Percentiles rank a stretch among this genome's conserved stretches.
phyloP scores from a whole-genome alignment of 192 early-diverging fungal genomes.

The Backusella australiensis region DNA sequence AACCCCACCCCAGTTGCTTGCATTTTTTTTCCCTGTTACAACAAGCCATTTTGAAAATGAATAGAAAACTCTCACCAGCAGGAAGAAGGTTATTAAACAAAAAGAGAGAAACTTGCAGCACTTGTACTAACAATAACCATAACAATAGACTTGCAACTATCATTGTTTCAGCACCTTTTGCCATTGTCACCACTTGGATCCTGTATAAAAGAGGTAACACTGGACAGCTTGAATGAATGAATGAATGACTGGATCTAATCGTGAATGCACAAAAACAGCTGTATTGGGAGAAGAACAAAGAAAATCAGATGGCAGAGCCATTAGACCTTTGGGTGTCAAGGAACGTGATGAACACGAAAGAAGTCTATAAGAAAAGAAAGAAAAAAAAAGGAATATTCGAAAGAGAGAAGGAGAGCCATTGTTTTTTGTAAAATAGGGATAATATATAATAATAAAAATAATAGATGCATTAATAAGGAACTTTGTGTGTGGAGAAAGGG shows the following conservation, averaged over 20 bases:
- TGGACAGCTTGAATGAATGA: too few relatives aligned
- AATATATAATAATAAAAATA: not conserved
- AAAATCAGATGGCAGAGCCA: conserved; percentile 22
- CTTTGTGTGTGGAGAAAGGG: too few relatives aligned
- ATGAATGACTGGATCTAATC: too few relatives aligned
- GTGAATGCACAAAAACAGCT: conserved; percentile 2
- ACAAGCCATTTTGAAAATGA: not conserved
- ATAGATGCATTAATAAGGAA: too few relatives aligned
- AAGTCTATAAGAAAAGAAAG: not conserved
- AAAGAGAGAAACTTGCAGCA: not conserved
- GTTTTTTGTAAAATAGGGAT: not conserved
- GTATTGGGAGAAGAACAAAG: conserved; percentile 33
- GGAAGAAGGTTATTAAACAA: conserved; percentile 22
- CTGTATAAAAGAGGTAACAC: conserved; percentile 36
- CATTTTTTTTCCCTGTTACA: not conserved
- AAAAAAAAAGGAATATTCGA: too few relatives aligned
- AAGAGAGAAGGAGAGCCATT: not conserved
- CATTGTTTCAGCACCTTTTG: conserved; percentile 32
- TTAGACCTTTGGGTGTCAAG: conserved; percentile 34
- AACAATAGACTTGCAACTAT: conserved; percentile 30
- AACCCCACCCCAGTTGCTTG: not conserved
- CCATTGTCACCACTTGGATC: conserved; percentile 31
- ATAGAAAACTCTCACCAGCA: conserved; percentile 29
- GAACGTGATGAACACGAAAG: conserved; percentile 15
- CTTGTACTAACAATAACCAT: not conserved